Evolutionary conservation across 192 early-diverging fungal genomes (phyloP), one percentile per base, ranked within the genome.

Genomic region (Coemansia sp.): DNA sequence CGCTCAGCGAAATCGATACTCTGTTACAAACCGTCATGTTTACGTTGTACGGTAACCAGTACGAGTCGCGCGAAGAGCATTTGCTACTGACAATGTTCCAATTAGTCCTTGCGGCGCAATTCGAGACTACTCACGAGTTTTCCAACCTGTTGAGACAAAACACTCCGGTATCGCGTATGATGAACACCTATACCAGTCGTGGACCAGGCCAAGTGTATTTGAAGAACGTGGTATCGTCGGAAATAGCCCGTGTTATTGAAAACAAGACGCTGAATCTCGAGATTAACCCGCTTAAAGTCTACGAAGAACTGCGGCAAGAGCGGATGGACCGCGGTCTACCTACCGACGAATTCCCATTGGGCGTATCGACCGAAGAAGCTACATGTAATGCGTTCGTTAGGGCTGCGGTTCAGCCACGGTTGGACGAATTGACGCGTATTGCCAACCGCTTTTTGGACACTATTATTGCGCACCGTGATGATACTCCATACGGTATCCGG

Each of bases 11-110:
- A 79, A 96, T 98, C 60, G 96, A 98, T 71, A 92, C 96, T 3
- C 87, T 97, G 44, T 74, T 98, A 49, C 95, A 97, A 72, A 96
- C 93, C 0, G 94, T 97, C 68, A 97, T 98, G 95, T 97, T 97
- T 70, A 96, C 96, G 2, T 74, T 98, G 47, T 98, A 94, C 67
- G 95, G 95, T 43, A 97, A 97, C 82, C 96, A 97, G 81, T 97
- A 96, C 80, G 96, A 98, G 76, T 91, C 91, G 41, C 90, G 95
- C 60, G 96, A 98, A 87, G 97, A 98, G 85, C 93, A 96, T 79
- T 84, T 98, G 55, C 74, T 98, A 36, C 82, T 98, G 67, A 95
- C 94, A 22, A 96, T 98, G 94, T 96, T 98, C 74, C 96, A 97
- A 85, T 92, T 93, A 38, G 95, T 96, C 18, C 80, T 98, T 31